Conservation (phyloP, 345 rosid species). For the Pugionium dolabratum region DNA sequence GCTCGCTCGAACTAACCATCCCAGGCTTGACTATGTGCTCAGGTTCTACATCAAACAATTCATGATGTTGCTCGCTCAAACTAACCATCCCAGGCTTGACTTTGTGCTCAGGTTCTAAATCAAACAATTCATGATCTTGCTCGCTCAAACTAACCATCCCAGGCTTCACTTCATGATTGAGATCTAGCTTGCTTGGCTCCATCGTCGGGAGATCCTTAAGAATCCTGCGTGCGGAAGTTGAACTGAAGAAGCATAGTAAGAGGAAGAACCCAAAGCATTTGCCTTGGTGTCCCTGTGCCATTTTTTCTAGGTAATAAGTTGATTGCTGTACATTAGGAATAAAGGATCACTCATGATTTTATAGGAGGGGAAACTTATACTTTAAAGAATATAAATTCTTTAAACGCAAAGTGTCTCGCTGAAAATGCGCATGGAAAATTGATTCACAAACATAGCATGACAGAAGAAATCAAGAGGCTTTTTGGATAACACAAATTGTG, state of each 20-base stretch:
- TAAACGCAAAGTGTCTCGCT: slow-evolving; percentile 28
- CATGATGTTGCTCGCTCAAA: not conserved
- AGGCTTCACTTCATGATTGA: slow-evolving; percentile 10
- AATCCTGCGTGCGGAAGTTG: slow-evolving; percentile 47
- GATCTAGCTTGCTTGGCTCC: slow-evolving; percentile 24
- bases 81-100: too few relatives aligned
- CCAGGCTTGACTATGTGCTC: not conserved
- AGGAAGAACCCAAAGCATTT: slow-evolving; percentile 41
- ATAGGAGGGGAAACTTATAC: slow-evolving; percentile 24
- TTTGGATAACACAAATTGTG: slow-evolving; percentile 26
- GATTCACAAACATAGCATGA: slow-evolving; percentile 39
- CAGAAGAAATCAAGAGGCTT: not conserved
- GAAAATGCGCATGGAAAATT: slow-evolving; percentile 19
- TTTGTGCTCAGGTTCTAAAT: too few relatives aligned
- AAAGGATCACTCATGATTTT: slow-evolving; percentile 18
- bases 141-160: not conserved
- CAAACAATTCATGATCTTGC: not conserved
- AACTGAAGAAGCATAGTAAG: slow-evolving; percentile 45
- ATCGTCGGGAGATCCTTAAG: slow-evolving; percentile 40
- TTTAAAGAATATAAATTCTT: slow-evolving; percentile 9
- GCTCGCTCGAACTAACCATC: too few relatives aligned
- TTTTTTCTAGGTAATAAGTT: slow-evolving; percentile 23
- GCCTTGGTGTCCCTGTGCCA: slow-evolving; percentile 43
- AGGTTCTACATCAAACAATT: not conserved
- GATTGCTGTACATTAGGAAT: slow-evolving; percentile 19